These are phyloP conservation scores for Nelumbo lutea DNA, from an alignment of 164 flowering plant genomes.

Conservation along the genomic window DNA sequence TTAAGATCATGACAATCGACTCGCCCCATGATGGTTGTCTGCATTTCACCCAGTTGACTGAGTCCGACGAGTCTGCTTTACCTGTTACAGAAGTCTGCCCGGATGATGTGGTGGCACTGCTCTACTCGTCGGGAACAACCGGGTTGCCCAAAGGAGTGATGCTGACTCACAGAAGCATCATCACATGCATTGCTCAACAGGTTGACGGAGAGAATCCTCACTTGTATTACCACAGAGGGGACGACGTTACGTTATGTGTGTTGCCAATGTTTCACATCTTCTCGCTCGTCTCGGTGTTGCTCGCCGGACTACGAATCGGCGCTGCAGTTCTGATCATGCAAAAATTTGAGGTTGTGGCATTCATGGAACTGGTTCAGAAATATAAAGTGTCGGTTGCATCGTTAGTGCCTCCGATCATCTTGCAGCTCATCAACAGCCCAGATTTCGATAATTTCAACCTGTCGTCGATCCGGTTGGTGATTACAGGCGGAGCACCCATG, in stretches of 20 bases:
- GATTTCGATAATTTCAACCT: constrained; percentile 60
- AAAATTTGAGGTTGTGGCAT: constrained; percentile 51
- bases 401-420: constrained; percentile 82
- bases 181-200: constrained; percentile 86
- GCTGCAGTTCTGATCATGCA: constrained; percentile 77
- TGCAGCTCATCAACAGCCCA: constrained; percentile 67
- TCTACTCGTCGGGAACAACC: constrained; percentile 92
- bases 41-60: constrained; percentile 49
- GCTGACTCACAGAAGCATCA: constrained; percentile 69
- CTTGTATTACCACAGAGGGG: constrained; percentile 47
- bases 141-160: constrained; percentile 95
- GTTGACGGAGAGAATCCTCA: constrained; percentile 98
- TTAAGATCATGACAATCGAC: constrained; percentile 50
- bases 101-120: constrained; percentile 79
- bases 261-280: constrained; percentile 86
- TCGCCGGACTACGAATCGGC: constrained; percentile 71
- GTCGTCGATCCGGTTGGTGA: constrained; percentile 58
- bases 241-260: constrained; percentile 78
- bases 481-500: constrained; percentile 90
- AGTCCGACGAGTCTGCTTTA: constrained; percentile 42
- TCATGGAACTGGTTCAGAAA: constrained; percentile 60
- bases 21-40: constrained; percentile 33
- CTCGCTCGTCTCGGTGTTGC: constrained; percentile 68
- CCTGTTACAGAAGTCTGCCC: constrained; percentile 50
- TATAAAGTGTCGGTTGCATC: constrained; percentile 71